Evolutionary conservation across 1,139 yeast genomes (phyloP), one percentile per base, ranked within the genome.

Genomic region (Saccharomyces hybrid): DNA sequence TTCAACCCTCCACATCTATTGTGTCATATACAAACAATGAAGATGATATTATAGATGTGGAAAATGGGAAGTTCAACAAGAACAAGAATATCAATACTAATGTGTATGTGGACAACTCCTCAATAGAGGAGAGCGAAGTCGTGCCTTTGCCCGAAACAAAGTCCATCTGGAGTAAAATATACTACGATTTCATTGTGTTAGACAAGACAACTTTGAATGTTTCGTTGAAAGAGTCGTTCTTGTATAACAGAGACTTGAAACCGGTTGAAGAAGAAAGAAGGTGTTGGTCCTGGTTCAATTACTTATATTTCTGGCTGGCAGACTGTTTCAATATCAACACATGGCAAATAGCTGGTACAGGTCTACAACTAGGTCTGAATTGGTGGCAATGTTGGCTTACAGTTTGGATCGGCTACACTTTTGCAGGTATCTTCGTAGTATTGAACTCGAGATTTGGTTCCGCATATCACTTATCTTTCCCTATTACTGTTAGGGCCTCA

Each of bases 301-400:
- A 73, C 66, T 83, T 84, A 6, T 82, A 80, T 56, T 86, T 86
- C 62, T 88, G 96, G 95, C 71, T 87, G 56, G 88, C 95, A 1
- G 95, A 87, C 66, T 81, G 93, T n/a, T 86, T 88, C 73, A 88
- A 88, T 69, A 82, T 88, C 63, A 86, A 86, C 67, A 86, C 96
- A 8, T 87, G 93, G 90, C 90, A 86, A 72, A 86, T 88, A 62
- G 95, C 95, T 7, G 82, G 91, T 5, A 84, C 93, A 0, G 93
- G 95, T 59, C 84, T 84, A 55, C 74, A 74, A 51, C 78, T 79
- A 41, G 91, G 91, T 3, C 73, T 88, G 72, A 80, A 83, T 11
- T 87, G 95, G 95, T 88, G 95, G 93, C 89, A 82, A 68, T 82
- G 86, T 6, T 88, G 95, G 93, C 66, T 87, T 38, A 80, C 90